Conservation (phyloP, 2,329 filamentous ascomycete genomes). For the Fusarium longipes region DNA sequence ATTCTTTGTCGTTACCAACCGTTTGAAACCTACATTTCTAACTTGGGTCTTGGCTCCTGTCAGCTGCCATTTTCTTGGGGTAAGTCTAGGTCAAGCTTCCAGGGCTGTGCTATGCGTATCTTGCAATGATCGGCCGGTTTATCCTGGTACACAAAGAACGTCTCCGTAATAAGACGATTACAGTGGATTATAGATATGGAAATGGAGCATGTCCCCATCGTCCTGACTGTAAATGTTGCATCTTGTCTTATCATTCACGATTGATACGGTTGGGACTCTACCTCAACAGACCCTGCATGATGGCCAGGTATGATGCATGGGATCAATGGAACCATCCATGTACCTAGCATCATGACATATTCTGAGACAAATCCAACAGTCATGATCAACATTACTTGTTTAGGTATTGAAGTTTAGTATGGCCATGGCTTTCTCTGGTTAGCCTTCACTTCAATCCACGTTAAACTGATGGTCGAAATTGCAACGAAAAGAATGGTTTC, state of each 20-base stretch:
- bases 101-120: background rate
- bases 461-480: background rate
- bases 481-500: background rate
- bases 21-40: constrained; percentile 7
- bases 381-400: background rate
- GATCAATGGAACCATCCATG: background rate
- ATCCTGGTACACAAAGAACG: background rate
- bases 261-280: constrained; percentile 12
- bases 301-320: background rate
- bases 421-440: no score
- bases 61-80: background rate
- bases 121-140: background rate
- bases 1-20: background rate
- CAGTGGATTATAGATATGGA: background rate
- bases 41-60: constrained; percentile 5
- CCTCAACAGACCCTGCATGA: constrained; percentile 7
- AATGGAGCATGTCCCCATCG: constrained; percentile 6
- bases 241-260: background rate
- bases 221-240: background rate
- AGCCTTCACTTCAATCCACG: no score
- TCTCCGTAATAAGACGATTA: background rate
- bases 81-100: background rate
- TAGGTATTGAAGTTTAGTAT: background rate
- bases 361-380: background rate
- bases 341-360: background rate